Evolutionary conservation across 192 early-diverging fungal genomes (phyloP).

Genomic region (Dimargaris cristalligena): DNA sequence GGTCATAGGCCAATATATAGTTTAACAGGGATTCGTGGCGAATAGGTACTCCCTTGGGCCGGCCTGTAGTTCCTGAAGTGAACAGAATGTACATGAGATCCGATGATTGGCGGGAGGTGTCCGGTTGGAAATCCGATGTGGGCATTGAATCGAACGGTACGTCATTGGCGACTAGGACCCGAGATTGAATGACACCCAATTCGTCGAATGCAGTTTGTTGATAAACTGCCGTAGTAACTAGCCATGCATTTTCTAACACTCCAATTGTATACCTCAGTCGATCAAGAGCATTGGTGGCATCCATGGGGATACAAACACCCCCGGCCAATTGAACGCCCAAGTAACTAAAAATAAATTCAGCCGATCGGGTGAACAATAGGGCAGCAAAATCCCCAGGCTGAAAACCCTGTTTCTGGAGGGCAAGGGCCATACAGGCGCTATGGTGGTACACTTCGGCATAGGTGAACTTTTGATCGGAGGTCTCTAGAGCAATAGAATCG

Average conservation of each 20-base stretch:
- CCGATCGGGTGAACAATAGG: not conserved
- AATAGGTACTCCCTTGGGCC: not conserved
- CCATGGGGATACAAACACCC: not conserved
- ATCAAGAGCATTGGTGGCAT: not conserved
- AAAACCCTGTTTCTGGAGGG: not conserved
- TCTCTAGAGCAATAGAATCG: not conserved
- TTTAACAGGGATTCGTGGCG: not conserved
- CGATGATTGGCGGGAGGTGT: not conserved
- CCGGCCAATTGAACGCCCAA: not conserved
- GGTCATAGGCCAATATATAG: not conserved
- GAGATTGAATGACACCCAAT: not conserved
- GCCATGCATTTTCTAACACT: not conserved
- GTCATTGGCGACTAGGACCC: not conserved
- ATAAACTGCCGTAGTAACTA: not conserved
- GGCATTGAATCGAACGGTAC: not conserved
- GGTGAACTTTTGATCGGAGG: not conserved
- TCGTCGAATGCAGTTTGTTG: not conserved
- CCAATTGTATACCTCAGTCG: not conserved
- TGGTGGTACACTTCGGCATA: not conserved
- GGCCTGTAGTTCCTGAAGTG: not conserved
- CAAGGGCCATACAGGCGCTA: not conserved
- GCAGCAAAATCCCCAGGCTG: not conserved
- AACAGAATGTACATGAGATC: not conserved
- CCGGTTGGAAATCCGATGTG: not conserved
- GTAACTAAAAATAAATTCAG: not conserved